Base-by-base conservation (phyloP, 2,329 filamentous ascomycete genomes). In the Diplodia mutila region DNA sequence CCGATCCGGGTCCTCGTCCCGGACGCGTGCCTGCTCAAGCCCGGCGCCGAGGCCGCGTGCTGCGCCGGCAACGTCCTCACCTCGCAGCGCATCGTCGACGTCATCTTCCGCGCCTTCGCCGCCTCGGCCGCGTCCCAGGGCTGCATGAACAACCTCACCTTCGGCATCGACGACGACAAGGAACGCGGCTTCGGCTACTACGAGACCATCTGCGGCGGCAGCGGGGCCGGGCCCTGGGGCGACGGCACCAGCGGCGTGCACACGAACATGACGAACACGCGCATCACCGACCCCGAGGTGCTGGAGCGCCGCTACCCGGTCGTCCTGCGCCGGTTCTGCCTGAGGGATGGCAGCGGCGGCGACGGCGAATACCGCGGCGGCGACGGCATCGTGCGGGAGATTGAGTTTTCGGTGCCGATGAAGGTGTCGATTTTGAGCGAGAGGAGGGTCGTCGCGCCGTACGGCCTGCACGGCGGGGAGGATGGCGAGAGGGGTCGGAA, bases 391-490 rank as follows among this genome's bases (percentile, higher is more conserved):
- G 71, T 75, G 1, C 70, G 79, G 0, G 79, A 80, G 55, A 74
- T 80, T 6, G 76, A 81, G 70, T 77, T 77, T 4, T 70, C 74
- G 0, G 69, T 74, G 1, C 75, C 75, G 11, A 67, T 80, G 16
- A 73, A 75, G 68, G 77, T 74, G 2, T 75, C 75, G 29, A 77
- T 82, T 25, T 70, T 81, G 16, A 79, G 75, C 14, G 79, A 80
- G 16, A 70, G 79, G 0, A 70, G 79, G 0, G 76, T 78, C 2
- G 75, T 75, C 57, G 68, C 70, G 2, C 77, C 79, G 0, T 80
- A 77, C 23, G 79, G 78, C 3, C 75, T 79, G 75, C 70, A 71
- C 1, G 78, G 77, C 2, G 77, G 79, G 1, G 51, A 69, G 1
- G 66, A 72, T 0, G 77, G 73, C 0, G 63, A 61, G 52, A 71